phyloP scores from a whole-genome alignment of 805 yeast genomes.

The Scheffersomyces ergatensis region DNA sequence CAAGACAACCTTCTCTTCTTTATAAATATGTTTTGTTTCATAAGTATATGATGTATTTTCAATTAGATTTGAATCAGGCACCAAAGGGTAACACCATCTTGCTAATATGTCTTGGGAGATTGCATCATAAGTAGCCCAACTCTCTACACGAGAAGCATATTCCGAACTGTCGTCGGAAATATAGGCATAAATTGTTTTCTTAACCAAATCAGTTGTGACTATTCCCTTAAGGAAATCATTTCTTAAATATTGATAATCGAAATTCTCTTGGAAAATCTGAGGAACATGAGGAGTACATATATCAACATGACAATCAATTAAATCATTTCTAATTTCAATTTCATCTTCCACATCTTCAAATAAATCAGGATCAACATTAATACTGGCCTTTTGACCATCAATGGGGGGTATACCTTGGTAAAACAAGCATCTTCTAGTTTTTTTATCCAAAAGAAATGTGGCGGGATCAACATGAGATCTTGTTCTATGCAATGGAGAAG shows the following conservation, averaged over 20 bases:
- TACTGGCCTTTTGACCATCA: slow-evolving; percentile 30
- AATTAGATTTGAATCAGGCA: slow-evolving; percentile 78
- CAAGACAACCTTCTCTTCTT: slow-evolving; percentile 81
- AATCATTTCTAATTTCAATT: slow-evolving; percentile 81
- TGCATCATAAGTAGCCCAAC: slow-evolving; percentile 91
- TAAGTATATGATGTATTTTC: slow-evolving; percentile 73
- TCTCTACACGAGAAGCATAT: slow-evolving; percentile 94
- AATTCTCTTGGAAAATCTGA: slow-evolving; percentile 92
- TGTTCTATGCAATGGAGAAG: slow-evolving; percentile 80
- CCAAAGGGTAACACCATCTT: slow-evolving; percentile 90
- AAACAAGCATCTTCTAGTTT: slow-evolving; percentile 72
- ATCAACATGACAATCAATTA: slow-evolving; percentile 95
- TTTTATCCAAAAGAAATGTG: slow-evolving; percentile 74
- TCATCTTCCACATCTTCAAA: slow-evolving; percentile 70
- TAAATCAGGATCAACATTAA: slow-evolving; percentile 80
- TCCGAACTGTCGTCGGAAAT: slow-evolving; percentile 66
- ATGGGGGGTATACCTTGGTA: slow-evolving; percentile 75
- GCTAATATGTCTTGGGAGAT: slow-evolving; percentile 86
- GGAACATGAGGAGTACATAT: slow-evolving; percentile 94
- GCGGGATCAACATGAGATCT: slow-evolving; percentile 82
- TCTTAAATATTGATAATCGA: slow-evolving; percentile 86
- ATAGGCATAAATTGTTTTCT: slow-evolving; percentile 87
- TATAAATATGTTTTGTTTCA: slow-evolving; percentile 83
- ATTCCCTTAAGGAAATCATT: slow-evolving; percentile 90
- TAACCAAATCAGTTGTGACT: slow-evolving; percentile 82